Base-by-base conservation (phyloP, 805 yeast genomes). In the Pichia sporocuriosa region DNA sequence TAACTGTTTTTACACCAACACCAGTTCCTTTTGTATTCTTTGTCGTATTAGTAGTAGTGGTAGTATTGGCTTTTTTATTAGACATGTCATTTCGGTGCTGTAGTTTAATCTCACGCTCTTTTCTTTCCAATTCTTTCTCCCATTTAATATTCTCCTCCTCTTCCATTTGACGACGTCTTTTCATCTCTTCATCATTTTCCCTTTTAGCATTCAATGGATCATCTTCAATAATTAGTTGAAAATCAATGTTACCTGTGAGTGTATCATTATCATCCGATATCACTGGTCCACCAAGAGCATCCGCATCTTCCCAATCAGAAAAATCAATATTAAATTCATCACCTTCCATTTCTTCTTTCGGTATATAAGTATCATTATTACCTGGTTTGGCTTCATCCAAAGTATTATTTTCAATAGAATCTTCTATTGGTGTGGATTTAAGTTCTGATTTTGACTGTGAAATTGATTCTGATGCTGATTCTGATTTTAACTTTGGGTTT, bases 271-370 rank as follows among this genome's bases (percentile, higher is more conserved):
- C 40, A 15, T 33, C 37, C 3, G 43, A 27, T 12, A 30, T n/a
- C 11, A 17, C 30, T 3, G 37, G 9, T 9, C 32, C 43, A 25
- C 37, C 45, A 19, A 47, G 29, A 3, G 43, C 39, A 16, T 52
- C 57, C 4, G 41, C 53, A 13, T 57, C 60, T 10, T 54, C 60
- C 58, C 57, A 56, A 36, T 53, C 60, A 0, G 57, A 52, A 7
- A 50, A 35, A 23, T 54, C 50, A 25, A 54, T 40, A 16, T 43
- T 43, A 44, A 53, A 54, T 11, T 54, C 55, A 11, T 51, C 60
- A 9, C 42, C 41, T n/a, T 38, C 35, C 20, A 47, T 51, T 8
- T 46, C 54, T 35, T 35, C 31, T 12, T 35, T 26, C 16, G 23
- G 7, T 4, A 5, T 12, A 10, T n/a, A 15, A 23, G 35, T 28